Conservation (phyloP, 176 grass and related monocot genomes). For the Panicum miliaceum region DNA sequence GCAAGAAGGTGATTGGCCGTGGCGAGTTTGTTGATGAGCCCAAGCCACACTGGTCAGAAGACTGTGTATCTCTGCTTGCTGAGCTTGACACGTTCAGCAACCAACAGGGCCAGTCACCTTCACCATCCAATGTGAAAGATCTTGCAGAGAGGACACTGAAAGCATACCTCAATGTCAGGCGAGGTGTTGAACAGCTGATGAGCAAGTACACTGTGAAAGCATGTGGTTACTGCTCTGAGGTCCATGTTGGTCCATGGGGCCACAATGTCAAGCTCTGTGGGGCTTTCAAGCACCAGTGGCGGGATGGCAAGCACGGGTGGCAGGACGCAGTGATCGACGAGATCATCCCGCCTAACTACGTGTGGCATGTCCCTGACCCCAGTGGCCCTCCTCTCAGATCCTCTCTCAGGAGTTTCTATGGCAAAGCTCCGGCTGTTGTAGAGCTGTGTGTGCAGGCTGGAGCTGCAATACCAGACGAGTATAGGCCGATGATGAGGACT, state of each 20-base stretch:
- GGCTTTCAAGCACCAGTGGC: slow-evolving; percentile 96
- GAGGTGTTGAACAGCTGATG: slow-evolving; percentile 68
- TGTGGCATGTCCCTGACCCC: slow-evolving; percentile 78
- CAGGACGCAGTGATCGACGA: slow-evolving; percentile 84
- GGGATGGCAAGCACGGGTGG: slow-evolving; percentile 94
- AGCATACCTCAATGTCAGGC: slow-evolving; percentile 69
- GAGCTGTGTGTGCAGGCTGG: slow-evolving; percentile 92
- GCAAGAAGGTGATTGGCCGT: slow-evolving; percentile 79
- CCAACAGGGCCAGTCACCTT: slow-evolving; percentile 35
- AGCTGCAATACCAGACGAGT: slow-evolving; percentile 70
- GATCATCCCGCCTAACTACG: slow-evolving; percentile 81
- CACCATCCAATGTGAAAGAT: slow-evolving; percentile 53
- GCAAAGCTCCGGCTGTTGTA: slow-evolving; percentile 78
- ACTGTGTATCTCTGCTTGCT: slow-evolving; percentile 66
- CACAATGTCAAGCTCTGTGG: slow-evolving; percentile 92
- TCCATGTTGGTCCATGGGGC: slow-evolving; percentile 88
- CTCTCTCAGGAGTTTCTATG: slow-evolving; percentile 74
- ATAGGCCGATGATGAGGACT: slow-evolving; percentile 82
- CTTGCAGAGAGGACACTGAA: slow-evolving; percentile 71
- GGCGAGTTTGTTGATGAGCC: slow-evolving; percentile 78
- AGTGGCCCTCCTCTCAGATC: slow-evolving; percentile 59
- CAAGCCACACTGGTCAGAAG: slow-evolving; percentile 59
- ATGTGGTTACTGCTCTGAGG: slow-evolving; percentile 91
- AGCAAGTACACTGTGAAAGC: slow-evolving; percentile 86
- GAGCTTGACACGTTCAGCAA: slow-evolving; percentile 81